Conservation (phyloP, 345 rosid species). For the Aurinia saxatilis region DNA sequence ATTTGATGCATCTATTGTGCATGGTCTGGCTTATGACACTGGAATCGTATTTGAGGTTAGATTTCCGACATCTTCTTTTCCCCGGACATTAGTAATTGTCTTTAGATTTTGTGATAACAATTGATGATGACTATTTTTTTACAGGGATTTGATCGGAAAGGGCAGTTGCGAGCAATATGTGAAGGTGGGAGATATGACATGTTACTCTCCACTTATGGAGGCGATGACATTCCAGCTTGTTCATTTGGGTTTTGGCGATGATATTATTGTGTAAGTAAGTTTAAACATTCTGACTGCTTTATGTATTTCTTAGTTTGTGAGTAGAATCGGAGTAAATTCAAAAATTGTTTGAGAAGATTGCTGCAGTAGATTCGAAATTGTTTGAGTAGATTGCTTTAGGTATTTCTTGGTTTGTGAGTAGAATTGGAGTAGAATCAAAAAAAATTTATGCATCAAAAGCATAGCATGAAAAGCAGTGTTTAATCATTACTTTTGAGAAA, state of each 20-base stretch:
- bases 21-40: constrained; percentile 97
- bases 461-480: too few species aligned
- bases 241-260: constrained; percentile 97
- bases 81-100: not conserved
- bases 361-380: too few species aligned
- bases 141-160: constrained; percentile 80
- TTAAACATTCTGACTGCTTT: not conserved
- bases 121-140: not conserved
- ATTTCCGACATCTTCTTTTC: constrained; percentile 3
- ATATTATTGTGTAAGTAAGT: constrained; percentile 84
- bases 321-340: too few species aligned
- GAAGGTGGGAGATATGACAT: constrained; percentile 93
- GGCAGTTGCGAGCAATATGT: constrained; percentile 86
- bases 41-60: constrained; percentile 97
- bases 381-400: too few species aligned
- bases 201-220: constrained; percentile 84
- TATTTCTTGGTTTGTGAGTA: too few species aligned
- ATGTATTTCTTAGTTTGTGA: too few species aligned
- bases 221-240: constrained; percentile 93
- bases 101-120: not conserved
- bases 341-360: too few species aligned
- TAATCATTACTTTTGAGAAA: too few species aligned
- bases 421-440: too few species aligned
- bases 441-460: too few species aligned
- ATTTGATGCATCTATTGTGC: constrained; percentile 94